Base-by-base conservation (phyloP, 805 yeast species). In the Tetrapisispora pingtungensis region DNA sequence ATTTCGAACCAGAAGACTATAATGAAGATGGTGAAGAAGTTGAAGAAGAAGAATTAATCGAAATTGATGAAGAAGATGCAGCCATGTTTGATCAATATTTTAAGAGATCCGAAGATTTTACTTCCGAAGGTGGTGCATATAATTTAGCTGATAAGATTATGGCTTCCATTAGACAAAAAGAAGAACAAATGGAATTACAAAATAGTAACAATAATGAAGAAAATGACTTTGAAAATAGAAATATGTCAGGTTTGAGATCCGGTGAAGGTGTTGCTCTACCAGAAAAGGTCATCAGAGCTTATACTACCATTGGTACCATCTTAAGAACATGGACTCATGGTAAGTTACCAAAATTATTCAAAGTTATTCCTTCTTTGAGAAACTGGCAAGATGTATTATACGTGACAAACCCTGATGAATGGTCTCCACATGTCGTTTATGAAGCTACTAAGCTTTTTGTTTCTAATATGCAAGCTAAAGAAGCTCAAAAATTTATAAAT, bases 341-440 rank as follows among this genome's bases (percentile, higher is more conserved):
- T 41, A 89, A 89, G 65, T 72, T 93, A 43, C 98, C 98, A n/a
- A 89, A 90, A 58, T 75, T 94, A 30, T 93, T 93, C 72, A 93
- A 93, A 61, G 95, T 93, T 41, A 75, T 94, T 45, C 99, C 99
- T 31, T 76, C 95, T 3, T 73, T 93, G 52, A 82, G 76, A 54
- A 90, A 90, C 66, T 93, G 99, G 99, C 88, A 88, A 62, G 97
- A 90, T 62, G 83, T 93, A 30, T 69, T 93, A 31, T 90, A 80
- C 59, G 96, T 93, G 34, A 89, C 97, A 1, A 79, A 87, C 53
- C 98, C 98, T 8, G 88, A 79, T 49, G 68, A 72, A 26, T 93
- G 99, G 99, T 84, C 97, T 15, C 89, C 97, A 15, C 90, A 89
- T 57, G 96, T 93, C 2, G 80, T 83, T 6, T 93, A 82, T 59